phyloP scores from a whole-genome alignment of 495 filamentous ascomycete species.

The Cudoniella acicularis region DNA sequence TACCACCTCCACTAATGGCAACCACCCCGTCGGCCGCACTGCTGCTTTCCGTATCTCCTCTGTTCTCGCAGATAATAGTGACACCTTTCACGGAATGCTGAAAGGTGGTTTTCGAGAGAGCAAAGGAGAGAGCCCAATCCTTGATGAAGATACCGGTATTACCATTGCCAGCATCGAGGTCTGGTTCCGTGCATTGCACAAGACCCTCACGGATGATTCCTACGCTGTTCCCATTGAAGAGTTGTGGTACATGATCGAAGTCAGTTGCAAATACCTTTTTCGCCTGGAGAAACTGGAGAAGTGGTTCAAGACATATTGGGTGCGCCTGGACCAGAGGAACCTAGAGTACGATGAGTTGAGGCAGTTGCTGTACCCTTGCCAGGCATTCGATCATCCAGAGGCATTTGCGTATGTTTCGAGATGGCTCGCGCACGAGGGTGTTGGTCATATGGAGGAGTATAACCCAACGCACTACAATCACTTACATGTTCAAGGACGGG shows the following conservation, averaged over 20 bases:
- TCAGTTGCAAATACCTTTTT: not conserved
- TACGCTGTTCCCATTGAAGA: not conserved
- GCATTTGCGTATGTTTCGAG: conserved; percentile 1
- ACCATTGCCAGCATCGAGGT: not conserved
- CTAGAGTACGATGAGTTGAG: not conserved
- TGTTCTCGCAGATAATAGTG: no score
- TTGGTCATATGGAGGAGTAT: not conserved
- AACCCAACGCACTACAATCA: not conserved
- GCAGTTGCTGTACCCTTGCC: conserved; percentile 1
- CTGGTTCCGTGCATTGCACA: conserved; percentile 4
- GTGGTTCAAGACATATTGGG: conserved; percentile 1
- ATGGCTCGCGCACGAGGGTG: not conserved
- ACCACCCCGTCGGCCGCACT: not conserved
- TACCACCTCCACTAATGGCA: not conserved
- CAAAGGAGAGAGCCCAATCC: no score
- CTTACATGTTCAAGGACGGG: not conserved
- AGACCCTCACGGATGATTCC: not conserved
- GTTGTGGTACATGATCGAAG: conserved; percentile 1
- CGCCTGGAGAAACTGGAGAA: not conserved
- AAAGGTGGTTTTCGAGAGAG: not conserved
- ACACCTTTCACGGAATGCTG: no score
- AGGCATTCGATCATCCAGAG: not conserved
- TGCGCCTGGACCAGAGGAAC: not conserved
- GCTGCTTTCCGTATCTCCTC: not conserved
- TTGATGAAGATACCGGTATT: not conserved